Evolutionary conservation across 805 yeast species (phyloP), one percentile per base, ranked within the genome.

Genomic region (Candida patagonica): DNA sequence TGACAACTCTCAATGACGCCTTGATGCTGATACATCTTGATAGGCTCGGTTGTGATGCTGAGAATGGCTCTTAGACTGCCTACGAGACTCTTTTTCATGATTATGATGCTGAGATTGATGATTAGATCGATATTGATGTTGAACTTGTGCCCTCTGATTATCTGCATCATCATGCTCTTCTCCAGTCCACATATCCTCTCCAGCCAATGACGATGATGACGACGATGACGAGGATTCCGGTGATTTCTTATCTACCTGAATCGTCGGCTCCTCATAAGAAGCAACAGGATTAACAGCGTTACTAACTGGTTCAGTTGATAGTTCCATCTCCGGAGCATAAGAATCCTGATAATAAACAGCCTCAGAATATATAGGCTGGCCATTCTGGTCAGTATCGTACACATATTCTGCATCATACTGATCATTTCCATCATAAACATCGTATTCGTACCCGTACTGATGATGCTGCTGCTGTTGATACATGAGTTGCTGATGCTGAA

Each of bases 401-500:
- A 29, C 31, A 29, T 29, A 8, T 26, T 40, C 30, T 41, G 42
- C 21, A 29, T 37, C 42, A n/a, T n/a, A n/a, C n/a, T n/a, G n/a
- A n/a, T n/a, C n/a, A n/a, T n/a, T n/a, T n/a, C n/a, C n/a, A n/a
- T n/a, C n/a, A n/a, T n/a, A n/a, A n/a, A n/a, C n/a, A 4, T 33
- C 40, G 6, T 35, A 38, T 12, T 16, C 33, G 15, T 26, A 24
- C 13, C 30, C 46, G 16, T 37, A 17, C 16, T 30, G 35, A 7
- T 23, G 17, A 26, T 23, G 30, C 26, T 35, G 46, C 24, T 33
- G 42, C 36, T 40, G 40, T 42, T 42, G 41, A 30, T 43, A 44
- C 33, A 46, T 44, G 40, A 38, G 21, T 42, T 49, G 52, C 42
- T 44, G 51, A 30, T 51, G 49, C 48, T 61, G 63, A 49, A 58